Base-by-base conservation (phyloP, 2,329 filamentous ascomycete genomes). In the Sporothrix globosa region DNA sequence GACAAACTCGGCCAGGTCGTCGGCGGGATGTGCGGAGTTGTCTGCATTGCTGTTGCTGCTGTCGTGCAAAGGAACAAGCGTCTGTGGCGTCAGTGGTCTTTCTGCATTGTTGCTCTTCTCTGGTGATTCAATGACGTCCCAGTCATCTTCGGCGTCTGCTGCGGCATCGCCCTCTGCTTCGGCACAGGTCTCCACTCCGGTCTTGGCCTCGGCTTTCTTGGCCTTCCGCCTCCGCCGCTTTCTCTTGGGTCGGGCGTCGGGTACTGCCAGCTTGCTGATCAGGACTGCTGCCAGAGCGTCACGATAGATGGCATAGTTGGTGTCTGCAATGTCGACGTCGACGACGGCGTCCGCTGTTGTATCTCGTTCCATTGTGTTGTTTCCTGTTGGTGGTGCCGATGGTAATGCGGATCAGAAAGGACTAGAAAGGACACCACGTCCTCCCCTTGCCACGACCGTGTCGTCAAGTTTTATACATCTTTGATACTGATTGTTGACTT, bases 1-100 rank as follows among this genome's bases (percentile, higher is more conserved):
- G 69, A 92, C 88, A 79, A 96, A 96, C 0, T 96, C 93, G 34
- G 88, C 87, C 27, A 96, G 80, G 69, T 94, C 92, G 74, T 91
- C 90, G 5, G 86, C 87, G 34, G 74, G 30, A 4, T 27, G 13
- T n/a, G 39, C 11, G 11, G 2, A 2, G 0, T 19, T 48, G 39
- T 30, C 17, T 7, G n/a, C 48, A 11, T 30, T 63, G 2, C 14
- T 44, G 41, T 19, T 30, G 21, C 30, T 14, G 4, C n/a, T 34
- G 52, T 87, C 71, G 53, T 68, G 77, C 41, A 13, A 3, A 30
- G 27, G 27, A 30, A 30, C 2, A 13, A 9, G 11, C 14, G 41
- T 44, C 41, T 44, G 41, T 17, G 11, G 41, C 14, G 2, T 44
- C 41, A 1, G 17, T 72, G 63, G 6, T 74, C 54, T 34, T 74